These are phyloP conservation scores for Cyclotella atomus DNA, from an alignment of 108 stramenopile genomes.

Conservation along the genomic window DNA sequence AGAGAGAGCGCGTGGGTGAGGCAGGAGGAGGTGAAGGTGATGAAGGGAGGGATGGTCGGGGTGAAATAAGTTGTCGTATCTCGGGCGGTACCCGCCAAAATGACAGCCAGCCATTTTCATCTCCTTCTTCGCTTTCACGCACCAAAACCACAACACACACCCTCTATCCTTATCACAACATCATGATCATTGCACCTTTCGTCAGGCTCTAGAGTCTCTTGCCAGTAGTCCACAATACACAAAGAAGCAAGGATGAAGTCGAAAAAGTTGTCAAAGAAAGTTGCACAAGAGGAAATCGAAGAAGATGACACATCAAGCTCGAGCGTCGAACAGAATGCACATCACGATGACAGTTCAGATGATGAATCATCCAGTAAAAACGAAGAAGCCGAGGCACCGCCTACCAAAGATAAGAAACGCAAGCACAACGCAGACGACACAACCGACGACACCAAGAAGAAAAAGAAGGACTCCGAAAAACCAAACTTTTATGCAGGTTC, in stretches of 20 bases:
- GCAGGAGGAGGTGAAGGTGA: too few species aligned
- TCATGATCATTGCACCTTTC: too few species aligned
- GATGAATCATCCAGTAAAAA: not conserved
- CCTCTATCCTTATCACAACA: too few species aligned
- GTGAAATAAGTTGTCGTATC: too few species aligned
- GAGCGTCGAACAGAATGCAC: not conserved
- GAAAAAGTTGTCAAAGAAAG: not conserved
- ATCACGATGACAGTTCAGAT: not conserved
- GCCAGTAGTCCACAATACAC: not conserved
- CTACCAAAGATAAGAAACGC: not conserved
- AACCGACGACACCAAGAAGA: not conserved
- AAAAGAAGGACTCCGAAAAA: constrained; percentile 15
- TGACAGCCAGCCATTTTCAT: too few species aligned
- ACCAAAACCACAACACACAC: not conserved
- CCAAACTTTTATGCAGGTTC: constrained; percentile 53
- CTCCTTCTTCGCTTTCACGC: not conserved
- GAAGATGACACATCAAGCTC: not conserved
- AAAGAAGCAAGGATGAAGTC: not conserved
- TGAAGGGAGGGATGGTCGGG: too few species aligned
- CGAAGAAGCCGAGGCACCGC: not conserved
- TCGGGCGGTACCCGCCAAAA: too few species aligned
- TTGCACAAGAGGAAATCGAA: not conserved
- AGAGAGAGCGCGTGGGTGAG: too few species aligned
- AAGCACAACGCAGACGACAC: not conserved
- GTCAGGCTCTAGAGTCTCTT: too few species aligned